Evolutionary conservation across 805 yeast genomes (phyloP).

Genomic region (Myxozyma neglecta): DNA sequence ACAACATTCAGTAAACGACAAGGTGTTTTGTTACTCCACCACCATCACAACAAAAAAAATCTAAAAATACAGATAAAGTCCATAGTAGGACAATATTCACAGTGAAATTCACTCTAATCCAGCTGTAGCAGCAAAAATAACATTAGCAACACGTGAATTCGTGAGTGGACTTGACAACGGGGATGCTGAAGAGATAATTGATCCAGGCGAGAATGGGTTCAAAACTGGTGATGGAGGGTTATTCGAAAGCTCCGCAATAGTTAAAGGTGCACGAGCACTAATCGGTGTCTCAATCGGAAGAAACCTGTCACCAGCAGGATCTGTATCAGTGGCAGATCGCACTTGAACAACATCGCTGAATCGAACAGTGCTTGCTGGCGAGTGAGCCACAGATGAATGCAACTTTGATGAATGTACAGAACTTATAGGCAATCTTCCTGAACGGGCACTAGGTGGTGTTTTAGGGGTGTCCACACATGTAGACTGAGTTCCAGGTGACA

Average conservation of each 20-base stretch:
- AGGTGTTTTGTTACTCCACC: too few relatives aligned
- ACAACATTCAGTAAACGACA: too few relatives aligned
- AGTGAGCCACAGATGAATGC: neutral
- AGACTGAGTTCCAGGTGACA: constrained; percentile 5
- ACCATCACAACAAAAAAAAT: too few relatives aligned
- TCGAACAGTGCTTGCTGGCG: neutral
- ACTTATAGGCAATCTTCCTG: neutral
- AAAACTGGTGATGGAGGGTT: neutral
- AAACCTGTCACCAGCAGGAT: neutral
- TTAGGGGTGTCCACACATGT: constrained; percentile 3
- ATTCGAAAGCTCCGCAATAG: neutral
- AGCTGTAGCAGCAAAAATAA: neutral
- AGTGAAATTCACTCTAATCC: neutral
- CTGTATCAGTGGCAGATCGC: neutral
- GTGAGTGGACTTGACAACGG: neutral
- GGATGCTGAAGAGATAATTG: neutral
- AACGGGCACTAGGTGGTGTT: neutral
- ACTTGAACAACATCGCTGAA: constrained; percentile 2
- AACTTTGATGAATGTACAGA: neutral
- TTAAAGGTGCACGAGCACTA: neutral
- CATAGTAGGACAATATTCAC: neutral
- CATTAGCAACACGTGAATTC: neutral
- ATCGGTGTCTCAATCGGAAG: neutral
- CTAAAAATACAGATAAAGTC: too few relatives aligned
- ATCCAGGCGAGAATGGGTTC: neutral